Evolutionary conservation across 768 basidiomycete species (phyloP).

Genomic region (Infundibulicybe gibba): DNA sequence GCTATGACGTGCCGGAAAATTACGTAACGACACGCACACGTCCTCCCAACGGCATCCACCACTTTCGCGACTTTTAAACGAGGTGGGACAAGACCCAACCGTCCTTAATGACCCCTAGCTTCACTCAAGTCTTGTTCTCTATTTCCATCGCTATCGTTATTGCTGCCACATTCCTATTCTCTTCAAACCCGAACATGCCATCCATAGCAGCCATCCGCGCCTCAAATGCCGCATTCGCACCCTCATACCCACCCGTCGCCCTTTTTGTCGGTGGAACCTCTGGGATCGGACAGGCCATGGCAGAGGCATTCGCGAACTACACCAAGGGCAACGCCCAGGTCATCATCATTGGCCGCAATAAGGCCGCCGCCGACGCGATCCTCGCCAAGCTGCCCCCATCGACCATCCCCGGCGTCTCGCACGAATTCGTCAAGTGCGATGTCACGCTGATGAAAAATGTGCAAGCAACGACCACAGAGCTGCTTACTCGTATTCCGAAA

Average conservation of each 20-base stretch:
- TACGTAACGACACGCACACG: too few species aligned
- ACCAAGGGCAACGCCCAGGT: conserved; percentile 44
- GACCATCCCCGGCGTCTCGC: conserved; percentile 11
- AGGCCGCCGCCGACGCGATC: conserved; percentile 38
- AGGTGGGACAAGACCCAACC: too few species aligned
- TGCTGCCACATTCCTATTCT: conserved; percentile 1
- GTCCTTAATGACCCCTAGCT: too few species aligned
- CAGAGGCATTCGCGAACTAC: conserved; percentile 36
- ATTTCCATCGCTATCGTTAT: not conserved
- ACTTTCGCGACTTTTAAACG: too few species aligned
- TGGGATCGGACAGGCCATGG: conserved; percentile 42
- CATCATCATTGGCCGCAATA: conserved; percentile 46
- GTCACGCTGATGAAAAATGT: conserved; percentile 42
- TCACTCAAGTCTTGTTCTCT: too few species aligned
- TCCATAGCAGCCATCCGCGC: not conserved
- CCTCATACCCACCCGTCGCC: conserved; percentile 20
- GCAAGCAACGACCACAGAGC: conserved; percentile 24
- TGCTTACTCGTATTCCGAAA: conserved; percentile 31
- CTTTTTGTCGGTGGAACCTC: conserved; percentile 37
- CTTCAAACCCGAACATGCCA: not conserved
- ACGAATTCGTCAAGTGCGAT: conserved; percentile 46
- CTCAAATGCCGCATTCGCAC: conserved; percentile 5
- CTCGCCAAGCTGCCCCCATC: conserved; percentile 34
- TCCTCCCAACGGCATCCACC: too few species aligned
- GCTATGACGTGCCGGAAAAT: too few species aligned